Conservation (phyloP, 495 filamentous ascomycete genomes). For the Aspergillus taichungensis region DNA sequence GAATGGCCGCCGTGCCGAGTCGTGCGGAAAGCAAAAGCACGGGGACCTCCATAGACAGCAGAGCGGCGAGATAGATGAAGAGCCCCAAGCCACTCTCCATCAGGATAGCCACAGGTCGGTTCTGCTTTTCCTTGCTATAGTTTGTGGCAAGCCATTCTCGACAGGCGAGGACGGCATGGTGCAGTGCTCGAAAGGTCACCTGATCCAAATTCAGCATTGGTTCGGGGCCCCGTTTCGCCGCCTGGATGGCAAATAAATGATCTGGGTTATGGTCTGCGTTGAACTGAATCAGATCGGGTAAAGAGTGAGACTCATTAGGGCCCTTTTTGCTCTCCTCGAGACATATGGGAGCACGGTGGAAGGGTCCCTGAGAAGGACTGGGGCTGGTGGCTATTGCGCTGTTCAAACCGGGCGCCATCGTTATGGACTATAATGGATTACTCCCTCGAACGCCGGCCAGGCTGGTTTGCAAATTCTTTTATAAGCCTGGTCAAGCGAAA, state of each 20-base stretch:
- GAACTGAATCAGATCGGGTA: conserved; percentile 15
- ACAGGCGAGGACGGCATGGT: conserved; percentile 8
- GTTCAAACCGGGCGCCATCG: too few species aligned
- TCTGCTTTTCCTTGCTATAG: conserved; percentile 5
- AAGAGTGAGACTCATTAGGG: background rate
- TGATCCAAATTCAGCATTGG: background rate
- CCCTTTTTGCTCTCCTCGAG: too few species aligned
- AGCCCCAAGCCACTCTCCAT: conserved; percentile 27
- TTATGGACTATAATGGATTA: too few species aligned
- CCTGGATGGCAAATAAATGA: conserved; percentile 17
- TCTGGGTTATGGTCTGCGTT: conserved; percentile 14
- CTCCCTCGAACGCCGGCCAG: too few species aligned
- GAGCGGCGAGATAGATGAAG: conserved; percentile 18
- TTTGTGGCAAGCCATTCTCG: conserved; percentile 6
- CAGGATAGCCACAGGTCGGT: conserved; percentile 19
- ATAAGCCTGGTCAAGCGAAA: too few species aligned
- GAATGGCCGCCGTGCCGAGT: conserved; percentile 18
- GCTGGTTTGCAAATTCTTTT: too few species aligned
- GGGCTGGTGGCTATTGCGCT: too few species aligned
- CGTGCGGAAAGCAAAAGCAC: conserved; percentile 23
- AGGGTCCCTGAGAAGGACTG: too few species aligned
- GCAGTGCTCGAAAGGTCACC: conserved; percentile 6
- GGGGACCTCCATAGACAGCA: conserved; percentile 20
- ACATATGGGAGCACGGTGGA: too few species aligned
- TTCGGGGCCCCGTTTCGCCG: too few species aligned